phyloP scores from a whole-genome alignment of 1,139 yeast genomes.

The Hansenula anomala region DNA sequence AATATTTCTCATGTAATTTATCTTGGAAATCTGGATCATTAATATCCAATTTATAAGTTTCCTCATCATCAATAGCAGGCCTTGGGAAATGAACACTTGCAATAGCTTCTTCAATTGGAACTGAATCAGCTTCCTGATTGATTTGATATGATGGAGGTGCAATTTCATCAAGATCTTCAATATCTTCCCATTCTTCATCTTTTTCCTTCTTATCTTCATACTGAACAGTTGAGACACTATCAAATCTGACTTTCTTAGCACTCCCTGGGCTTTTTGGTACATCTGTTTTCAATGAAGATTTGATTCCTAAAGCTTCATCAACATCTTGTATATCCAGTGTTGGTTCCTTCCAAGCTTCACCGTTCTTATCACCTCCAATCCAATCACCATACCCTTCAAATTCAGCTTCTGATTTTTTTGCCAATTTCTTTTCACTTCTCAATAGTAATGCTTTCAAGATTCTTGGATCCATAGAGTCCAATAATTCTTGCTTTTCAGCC shows the following conservation, averaged over 20 bases:
- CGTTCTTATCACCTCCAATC: conserved; percentile 60
- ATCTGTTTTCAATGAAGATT: conserved; percentile 3
- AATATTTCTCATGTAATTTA: conserved; percentile 78
- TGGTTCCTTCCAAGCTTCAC: conserved; percentile 27
- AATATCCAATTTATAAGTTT: conserved; percentile 42
- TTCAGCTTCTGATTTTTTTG: conserved; percentile 34
- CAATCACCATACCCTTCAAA: conserved; percentile 69
- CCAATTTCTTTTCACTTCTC: conserved; percentile 36
- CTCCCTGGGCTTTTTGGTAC: conserved; percentile 3
- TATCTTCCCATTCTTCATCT: conserved; percentile 22
- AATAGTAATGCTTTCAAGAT: conserved; percentile 51
- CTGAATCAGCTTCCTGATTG: conserved; percentile 36
- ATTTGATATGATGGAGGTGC: conserved; percentile 40
- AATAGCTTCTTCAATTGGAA: conserved; percentile 38
- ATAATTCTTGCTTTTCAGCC: conserved; percentile 60
- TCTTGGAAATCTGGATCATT: conserved; percentile 76
- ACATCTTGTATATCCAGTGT: conserved; percentile 26
- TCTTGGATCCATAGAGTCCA: conserved; percentile 64
- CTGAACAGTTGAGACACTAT: conserved; percentile 6
- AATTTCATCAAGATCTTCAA: conserved; percentile 36
- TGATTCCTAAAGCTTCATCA: conserved; percentile 29
- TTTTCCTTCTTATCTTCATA: conserved; percentile 9
- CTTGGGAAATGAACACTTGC: conserved; percentile 61
- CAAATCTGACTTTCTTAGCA: conserved; percentile 13
- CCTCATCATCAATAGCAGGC: conserved; percentile 31